phyloP scores from a whole-genome alignment of 2,329 filamentous ascomycete species.

The Colletotrichum higginsianum region DNA sequence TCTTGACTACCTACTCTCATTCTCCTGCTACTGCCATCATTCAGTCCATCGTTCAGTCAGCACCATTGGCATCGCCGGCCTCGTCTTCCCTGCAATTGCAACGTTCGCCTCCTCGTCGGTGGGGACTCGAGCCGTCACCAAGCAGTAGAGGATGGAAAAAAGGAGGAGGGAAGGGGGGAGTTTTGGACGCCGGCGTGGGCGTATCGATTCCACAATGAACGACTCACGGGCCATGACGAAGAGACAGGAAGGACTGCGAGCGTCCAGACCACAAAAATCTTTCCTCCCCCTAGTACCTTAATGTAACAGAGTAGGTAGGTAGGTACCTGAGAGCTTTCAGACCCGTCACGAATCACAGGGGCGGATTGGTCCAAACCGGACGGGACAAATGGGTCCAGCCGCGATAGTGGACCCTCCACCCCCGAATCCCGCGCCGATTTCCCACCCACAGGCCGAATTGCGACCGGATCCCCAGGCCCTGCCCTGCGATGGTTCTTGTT shows the following conservation, averaged over 20 bases:
- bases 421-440: constrained; percentile 40
- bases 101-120: not conserved
- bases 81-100: not conserved
- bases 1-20: not conserved
- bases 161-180: not conserved
- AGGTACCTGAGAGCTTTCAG: not conserved
- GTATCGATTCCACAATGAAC: constrained; percentile 21
- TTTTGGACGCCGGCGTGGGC: not conserved
- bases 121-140: constrained; percentile 1
- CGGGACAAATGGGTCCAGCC: constrained; percentile 29
- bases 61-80: not conserved
- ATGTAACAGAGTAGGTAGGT: not conserved
- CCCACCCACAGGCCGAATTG: constrained; percentile 29
- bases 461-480: constrained; percentile 34
- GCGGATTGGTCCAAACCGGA: constrained; percentile 31
- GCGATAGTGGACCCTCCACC: constrained; percentile 16
- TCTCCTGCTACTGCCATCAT: not conserved
- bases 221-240: constrained; percentile 12
- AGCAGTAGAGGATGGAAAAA: not conserved
- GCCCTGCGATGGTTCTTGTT: not conserved
- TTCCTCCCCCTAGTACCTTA: not conserved
- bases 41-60: not conserved
- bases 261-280: not conserved
- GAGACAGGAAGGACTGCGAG: not conserved
- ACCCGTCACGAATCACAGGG: not conserved